Base-by-base conservation (phyloP, 345 rosid species). In the Euphorbia pulcherrima region DNA sequence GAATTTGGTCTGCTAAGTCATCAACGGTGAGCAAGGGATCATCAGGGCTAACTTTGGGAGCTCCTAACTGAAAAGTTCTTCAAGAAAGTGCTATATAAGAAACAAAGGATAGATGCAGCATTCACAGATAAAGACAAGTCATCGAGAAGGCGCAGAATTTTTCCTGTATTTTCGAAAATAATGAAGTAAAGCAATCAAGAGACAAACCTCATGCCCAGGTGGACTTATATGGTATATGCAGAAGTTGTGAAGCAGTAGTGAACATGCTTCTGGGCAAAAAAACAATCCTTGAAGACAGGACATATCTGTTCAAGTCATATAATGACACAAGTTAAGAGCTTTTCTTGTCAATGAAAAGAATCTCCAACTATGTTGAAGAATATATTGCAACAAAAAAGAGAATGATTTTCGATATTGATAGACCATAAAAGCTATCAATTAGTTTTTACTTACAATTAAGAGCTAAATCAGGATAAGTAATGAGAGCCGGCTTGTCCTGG, bases 181-280 rank as follows among this genome's bases (percentile, higher is more conserved):
- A 52, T 40, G 5, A 60, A 53, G 73, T 48, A 9, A 63, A 55
- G 61, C n/a, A 48, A 1, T 70, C 60, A 47, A 78, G 74, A 77
- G 64, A 87, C 96, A 72, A 79, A 90, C 97, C 97, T 95, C 97
- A 58, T 95, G 97, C 69, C 97, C 97, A 26, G 97, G 92, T 68
- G 99, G 97, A 79, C 88, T 87, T 67, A 95, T 88, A 74, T 95
- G 99, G 79, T 92, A 95, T 77, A 90, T 83, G 80, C 99, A 92
- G 69, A 95, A 95, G 84, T 90, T 95, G 86, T 90, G 92, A 28
- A 92, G 93, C 52, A 95, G 81, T 82, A 95, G 79, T 48, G 97
- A 88, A 77, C 86, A 84, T 63, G 97, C 92, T 78, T 95, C 97
- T 17, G 90, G 87, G 75, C 93, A 92, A 75, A 82, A 89, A 74